Evolutionary conservation across 2,329 filamentous ascomycete genomes (phyloP).

Genomic region (Cucurbitaria berberidis): DNA sequence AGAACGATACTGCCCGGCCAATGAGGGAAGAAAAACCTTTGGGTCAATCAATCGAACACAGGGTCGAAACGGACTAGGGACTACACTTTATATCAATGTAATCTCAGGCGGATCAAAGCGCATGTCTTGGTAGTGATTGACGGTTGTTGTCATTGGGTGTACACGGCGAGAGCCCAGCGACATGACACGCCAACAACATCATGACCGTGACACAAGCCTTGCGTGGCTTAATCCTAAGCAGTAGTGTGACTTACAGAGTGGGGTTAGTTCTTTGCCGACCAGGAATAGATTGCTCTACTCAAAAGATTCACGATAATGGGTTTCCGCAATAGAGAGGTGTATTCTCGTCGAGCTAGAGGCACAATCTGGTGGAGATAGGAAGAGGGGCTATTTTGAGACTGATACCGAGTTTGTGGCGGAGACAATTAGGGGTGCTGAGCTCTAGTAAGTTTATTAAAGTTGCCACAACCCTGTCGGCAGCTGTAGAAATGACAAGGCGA

Average conservation of each 20-base stretch:
- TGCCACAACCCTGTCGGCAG: slow-evolving; percentile 19
- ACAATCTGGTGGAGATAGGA: slow-evolving; percentile 2
- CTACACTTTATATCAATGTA: slow-evolving; percentile 25
- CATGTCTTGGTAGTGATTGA: slow-evolving; percentile 1
- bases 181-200: slow-evolving; percentile 2
- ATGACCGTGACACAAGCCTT: slow-evolving; percentile 3
- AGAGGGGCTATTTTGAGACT: slow-evolving; percentile 17
- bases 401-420: slow-evolving; percentile 5
- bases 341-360: background rate
- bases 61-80: slow-evolving; percentile 8
- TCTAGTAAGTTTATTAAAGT: slow-evolving; percentile 3
- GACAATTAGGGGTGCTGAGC: slow-evolving; percentile 16
- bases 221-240: slow-evolving; percentile 2
- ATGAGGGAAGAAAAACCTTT: slow-evolving; percentile 13
- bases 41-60: slow-evolving; percentile 10
- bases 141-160: background rate
- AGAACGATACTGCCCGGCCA: slow-evolving; percentile 10
- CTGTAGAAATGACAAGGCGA: slow-evolving; percentile 14
- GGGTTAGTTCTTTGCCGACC: background rate
- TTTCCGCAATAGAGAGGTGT: background rate
- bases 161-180: background rate
- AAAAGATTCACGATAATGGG: slow-evolving; percentile 13
- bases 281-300: slow-evolving; percentile 10
- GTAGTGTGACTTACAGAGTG: background rate
- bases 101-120: slow-evolving; percentile 2